phyloP scores from a whole-genome alignment of 495 filamentous ascomycete genomes.

The Penicillium coprophilum region DNA sequence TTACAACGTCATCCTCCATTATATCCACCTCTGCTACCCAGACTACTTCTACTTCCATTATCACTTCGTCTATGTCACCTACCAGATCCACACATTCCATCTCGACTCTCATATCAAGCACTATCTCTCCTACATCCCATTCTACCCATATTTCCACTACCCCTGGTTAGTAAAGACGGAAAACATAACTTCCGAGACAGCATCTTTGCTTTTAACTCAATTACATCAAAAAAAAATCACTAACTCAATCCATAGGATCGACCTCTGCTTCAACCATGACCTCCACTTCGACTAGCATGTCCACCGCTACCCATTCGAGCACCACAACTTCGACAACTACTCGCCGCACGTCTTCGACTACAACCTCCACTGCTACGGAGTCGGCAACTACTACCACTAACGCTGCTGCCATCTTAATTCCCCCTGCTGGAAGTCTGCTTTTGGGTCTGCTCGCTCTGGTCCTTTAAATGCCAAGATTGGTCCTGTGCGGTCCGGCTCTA shows the following conservation, averaged over 20 bases:
- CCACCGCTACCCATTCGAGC: slow-evolving; percentile 6
- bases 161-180: slow-evolving; percentile 12
- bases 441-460: slow-evolving; percentile 26
- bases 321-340: slow-evolving; percentile 19
- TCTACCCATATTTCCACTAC: slow-evolving; percentile 11
- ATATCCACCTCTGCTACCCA: slow-evolving; percentile 15
- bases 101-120: slow-evolving; percentile 16
- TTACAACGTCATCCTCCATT: slow-evolving; percentile 19
- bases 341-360: slow-evolving; percentile 15
- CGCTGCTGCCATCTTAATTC: slow-evolving; percentile 27
- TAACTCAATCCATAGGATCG: neutral
- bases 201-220: slow-evolving; percentile 1
- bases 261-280: slow-evolving; percentile 2
- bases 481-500: neutral
- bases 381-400: slow-evolving; percentile 21
- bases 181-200: slow-evolving; percentile 6
- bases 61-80: slow-evolving; percentile 6
- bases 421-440: slow-evolving; percentile 31
- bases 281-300: slow-evolving; percentile 1
- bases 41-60: slow-evolving; percentile 7
- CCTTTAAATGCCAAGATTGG: slow-evolving; percentile 9
- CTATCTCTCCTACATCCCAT: slow-evolving; percentile 11
- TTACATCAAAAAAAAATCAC: neutral
- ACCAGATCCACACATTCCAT: slow-evolving; percentile 10
- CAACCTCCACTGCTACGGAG: slow-evolving; percentile 19